These are phyloP conservation scores for Suillus occidentalis DNA, from an alignment of 768 basidiomycete species.

Conservation along the genomic window DNA sequence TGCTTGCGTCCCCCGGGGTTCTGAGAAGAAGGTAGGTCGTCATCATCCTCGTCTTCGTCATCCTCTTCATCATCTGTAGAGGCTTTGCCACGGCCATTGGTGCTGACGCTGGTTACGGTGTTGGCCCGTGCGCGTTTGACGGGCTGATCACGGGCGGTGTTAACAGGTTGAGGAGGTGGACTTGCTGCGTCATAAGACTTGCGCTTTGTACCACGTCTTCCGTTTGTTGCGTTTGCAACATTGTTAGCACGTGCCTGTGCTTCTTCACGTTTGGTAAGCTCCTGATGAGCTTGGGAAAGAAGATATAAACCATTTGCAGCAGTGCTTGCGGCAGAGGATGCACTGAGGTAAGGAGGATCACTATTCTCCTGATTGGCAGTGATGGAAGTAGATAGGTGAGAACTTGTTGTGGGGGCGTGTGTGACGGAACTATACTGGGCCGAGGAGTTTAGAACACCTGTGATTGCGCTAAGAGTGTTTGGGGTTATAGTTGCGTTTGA, in stretches of 20 bases:
- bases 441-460: constrained; percentile 63
- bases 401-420: constrained; percentile 34
- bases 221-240: constrained; percentile 31
- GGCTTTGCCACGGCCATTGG: constrained; percentile 36
- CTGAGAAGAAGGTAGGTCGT: constrained; percentile 27
- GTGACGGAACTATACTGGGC: constrained; percentile 28
- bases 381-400: constrained; percentile 35
- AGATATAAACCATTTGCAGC: constrained; percentile 94
- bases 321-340: constrained; percentile 60
- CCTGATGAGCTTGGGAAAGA: constrained; percentile 93
- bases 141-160: constrained; percentile 19
- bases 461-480: constrained; percentile 60
- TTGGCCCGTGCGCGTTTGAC: constrained; percentile 40
- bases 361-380: constrained; percentile 34
- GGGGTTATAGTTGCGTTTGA: constrained; percentile 56
- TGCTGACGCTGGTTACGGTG: constrained; percentile 31
- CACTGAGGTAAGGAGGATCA: constrained; percentile 36
- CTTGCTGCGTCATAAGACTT: constrained; percentile 55
- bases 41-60: constrained; percentile 42
- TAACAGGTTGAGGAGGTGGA: constrained; percentile 32
- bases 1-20: constrained; percentile 27
- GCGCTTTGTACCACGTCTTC: constrained; percentile 65
- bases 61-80: constrained; percentile 37
- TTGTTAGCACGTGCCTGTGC: constrained; percentile 63
- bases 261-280: constrained; percentile 93